Evolutionary conservation across 306 rosid genomes (phyloP), one percentile per base, ranked within the genome.

Genomic region (Nissolia schottii): DNA sequence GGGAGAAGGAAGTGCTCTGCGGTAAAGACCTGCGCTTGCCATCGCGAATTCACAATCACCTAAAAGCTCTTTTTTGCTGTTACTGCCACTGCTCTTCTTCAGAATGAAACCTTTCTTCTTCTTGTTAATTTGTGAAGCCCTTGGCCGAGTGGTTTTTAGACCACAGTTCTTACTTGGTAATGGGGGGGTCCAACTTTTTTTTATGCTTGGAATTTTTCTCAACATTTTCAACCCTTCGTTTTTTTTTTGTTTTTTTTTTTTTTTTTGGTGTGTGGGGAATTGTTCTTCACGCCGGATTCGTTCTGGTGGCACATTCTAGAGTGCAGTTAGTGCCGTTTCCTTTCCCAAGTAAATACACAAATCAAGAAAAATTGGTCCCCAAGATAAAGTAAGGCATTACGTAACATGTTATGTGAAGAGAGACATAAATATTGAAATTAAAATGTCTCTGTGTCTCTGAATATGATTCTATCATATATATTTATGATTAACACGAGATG

Each of bases 1-100:
- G 9, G 92, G 92, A 9, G 86, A 80, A 32, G 96, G 96, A 20
- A 90, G 91, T 65, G 49, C 71, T 73, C 93, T 77, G 41, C 96
- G 88, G 80, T 79, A 88, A 7, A 90, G 32, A 53, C 93, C 74
- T 0, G 86, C 76, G 51, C 77, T 70, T 27, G 96, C 88, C 91
- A 73, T 79, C n/a, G 18, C 31, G 6, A n/a, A 13, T 1, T 1
- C 16, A 41, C 48, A 0, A 20, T 59, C n/a, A 31, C 59, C 34
- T 24, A 45, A 45, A 23, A 49, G 27, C 37, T 32, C 41, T n/a
- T n/a, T n/a, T n/a, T n/a, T 60, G 13, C 38, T 43, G 14, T 4
- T 35, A 16, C 9, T 5, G 51, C 5, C n/a, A 4, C 24, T 25
- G 5, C 2, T 12, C 1, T 1, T 11, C 12, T 22, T 22, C 58